Evolutionary conservation across 2,329 filamentous ascomycete genomes (phyloP).

Genomic region (Claviceps sp.): DNA sequence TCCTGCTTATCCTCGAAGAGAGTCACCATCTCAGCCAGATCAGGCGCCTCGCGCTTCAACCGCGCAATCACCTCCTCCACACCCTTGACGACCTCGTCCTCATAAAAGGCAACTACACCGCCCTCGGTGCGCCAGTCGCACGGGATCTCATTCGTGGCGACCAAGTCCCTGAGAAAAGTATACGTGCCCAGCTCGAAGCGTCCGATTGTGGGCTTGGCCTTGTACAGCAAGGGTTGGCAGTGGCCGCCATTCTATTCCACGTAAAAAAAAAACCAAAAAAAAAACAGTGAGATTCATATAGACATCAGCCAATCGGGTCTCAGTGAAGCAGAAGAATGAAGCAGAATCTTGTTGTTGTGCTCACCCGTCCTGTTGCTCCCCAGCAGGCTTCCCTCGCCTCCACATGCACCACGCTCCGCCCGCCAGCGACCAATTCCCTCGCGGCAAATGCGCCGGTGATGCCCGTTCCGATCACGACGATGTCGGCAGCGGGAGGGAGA

Average conservation of each 20-base stretch:
- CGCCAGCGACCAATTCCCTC: conserved; percentile 41
- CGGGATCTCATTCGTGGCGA: conserved; percentile 42
- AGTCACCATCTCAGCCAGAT: conserved; percentile 36
- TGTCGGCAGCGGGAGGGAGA: conserved; percentile 49
- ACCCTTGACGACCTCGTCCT: conserved; percentile 37
- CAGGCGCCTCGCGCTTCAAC: conserved; percentile 37
- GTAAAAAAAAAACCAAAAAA: background rate
- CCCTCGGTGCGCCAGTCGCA: conserved; percentile 56
- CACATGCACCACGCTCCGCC: conserved; percentile 51
- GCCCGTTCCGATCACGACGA: conserved; percentile 62
- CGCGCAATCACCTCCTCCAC: conserved; percentile 36
- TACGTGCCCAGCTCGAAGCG: conserved; percentile 63
- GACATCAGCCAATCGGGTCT: too few species aligned
- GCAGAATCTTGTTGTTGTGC: conserved; percentile 15
- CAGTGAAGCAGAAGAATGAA: too few species aligned
- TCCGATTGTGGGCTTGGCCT: conserved; percentile 43
- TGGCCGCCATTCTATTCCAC: conserved; percentile 51
- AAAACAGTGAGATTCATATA: background rate
- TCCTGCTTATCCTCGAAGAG: conserved; percentile 25
- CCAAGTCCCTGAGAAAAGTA: conserved; percentile 41
- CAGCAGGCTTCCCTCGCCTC: conserved; percentile 71
- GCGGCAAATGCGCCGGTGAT: conserved; percentile 65
- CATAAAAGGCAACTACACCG: conserved; percentile 52
- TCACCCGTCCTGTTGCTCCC: conserved; percentile 69
- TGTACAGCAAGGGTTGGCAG: conserved; percentile 60